Evolutionary conservation across 2,329 filamentous ascomycete species (phyloP), one percentile per base, ranked within the genome.

Genomic region (Aspergillus sp.): DNA sequence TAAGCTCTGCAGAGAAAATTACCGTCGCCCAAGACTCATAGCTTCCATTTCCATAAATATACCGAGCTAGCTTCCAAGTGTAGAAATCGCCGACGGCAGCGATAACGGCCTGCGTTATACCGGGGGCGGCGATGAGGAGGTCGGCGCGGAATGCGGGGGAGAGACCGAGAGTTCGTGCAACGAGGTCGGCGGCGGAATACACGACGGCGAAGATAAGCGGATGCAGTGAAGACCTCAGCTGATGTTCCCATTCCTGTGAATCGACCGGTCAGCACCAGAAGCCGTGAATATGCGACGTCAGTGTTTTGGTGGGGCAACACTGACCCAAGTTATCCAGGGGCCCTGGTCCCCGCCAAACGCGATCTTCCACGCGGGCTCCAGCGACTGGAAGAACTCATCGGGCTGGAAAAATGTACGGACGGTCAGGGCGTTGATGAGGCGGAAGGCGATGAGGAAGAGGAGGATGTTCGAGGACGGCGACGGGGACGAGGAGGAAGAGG

Each of bases 261-360:
- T 34, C 20, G 48, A 53, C 41, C 48, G n/a, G 48, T 51, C 30
- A 20, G 32, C 39, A 62, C 17, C 18, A 32, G 49, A 30, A 26
- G 22, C 34, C 12, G 13, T 17, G 26, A 26, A 49, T 24, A 51
- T 45, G 41, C 36, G 48, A 15, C 12, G 2, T 47, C 24, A 15
- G 41, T 30, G 49, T 11, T 15, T 13, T 45, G 20, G 38, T 26
- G 17, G 50, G 47, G 26, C 34, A 6, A 42, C 56, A 78, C 83
- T 68, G 81, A 96, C 93, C 95, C 95, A 99, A 61, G 95, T 99
- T 68, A 97, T 83, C 91, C 93, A 99, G 26, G 93, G 91, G 61
- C 90, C 89, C 73, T 88, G 89, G 13, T 81, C 72, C 2, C 79
- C 69, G 20, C 93, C 93, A 80, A 96, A 97, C 3, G 90, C 89